Base-by-base conservation (phyloP, 768 basidiomycete species). In the Hygrocybe coccinea region DNA sequence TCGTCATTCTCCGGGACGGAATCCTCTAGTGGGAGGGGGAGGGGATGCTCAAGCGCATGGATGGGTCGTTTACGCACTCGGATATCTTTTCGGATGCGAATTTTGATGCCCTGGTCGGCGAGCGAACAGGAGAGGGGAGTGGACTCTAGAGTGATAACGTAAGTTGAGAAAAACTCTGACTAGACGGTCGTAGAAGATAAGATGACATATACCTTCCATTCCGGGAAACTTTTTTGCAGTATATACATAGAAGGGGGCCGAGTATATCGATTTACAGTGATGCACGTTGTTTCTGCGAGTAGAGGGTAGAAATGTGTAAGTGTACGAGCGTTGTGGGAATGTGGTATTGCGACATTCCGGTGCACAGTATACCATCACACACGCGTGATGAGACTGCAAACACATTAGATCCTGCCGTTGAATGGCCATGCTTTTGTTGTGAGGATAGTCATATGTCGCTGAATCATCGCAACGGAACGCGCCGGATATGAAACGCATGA, bases 191-290 rank as follows among this genome's bases (percentile, higher is more conserved):
- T 10, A 34, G 7, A 19, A 33, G 38, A n/a, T n/a, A 38, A 6
- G 24, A 45, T 21, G n/a, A 19, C 10, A 71, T 83, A 22, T 60
- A 90, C 92, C 87, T 78, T 92, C 90, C 90, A 95, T 95, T 22
- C 94, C 93, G 0, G 94, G 93, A 67, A 95, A 97, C 71, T 94
- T 93, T 79, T 97, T 97, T 14, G 92, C 91, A 0, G 93, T 93
- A 68, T 93, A 97, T 10, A 97, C 95, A 59, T 94, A 92, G 71
- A 97, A 97, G 0, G 89, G 83, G 1, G 85, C 82, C 0, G 91
- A 93, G 70, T 86, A 89, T 55, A 93, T 91, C 0, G 87, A 88
- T 65, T 90, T 91, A 74, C 93, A 95, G 66, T 94, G 92, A 39
- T 85, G 86, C 36, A 95, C 91, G 57, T 86, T 87, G 62, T 86